phyloP scores from a whole-genome alignment of 192 early-diverging fungal species.

The Coemansia sp. region DNA sequence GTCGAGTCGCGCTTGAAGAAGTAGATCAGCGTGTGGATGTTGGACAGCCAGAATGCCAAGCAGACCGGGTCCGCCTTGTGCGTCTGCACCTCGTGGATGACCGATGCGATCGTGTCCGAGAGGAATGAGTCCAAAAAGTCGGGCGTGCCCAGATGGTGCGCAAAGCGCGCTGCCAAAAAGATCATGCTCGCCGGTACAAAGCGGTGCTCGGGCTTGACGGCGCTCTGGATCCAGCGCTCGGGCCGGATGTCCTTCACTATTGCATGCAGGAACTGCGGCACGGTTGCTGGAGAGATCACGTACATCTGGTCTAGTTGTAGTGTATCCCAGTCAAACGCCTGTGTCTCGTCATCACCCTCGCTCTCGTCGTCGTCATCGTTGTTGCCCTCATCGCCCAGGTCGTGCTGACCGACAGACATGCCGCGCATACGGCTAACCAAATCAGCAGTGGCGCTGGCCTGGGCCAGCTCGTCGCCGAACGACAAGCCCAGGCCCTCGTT shows the following conservation, averaged over 20 bases:
- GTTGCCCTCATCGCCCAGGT: constrained; percentile 28
- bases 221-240: constrained; percentile 44
- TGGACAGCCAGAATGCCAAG: constrained; percentile 80
- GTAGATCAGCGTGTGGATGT: constrained; percentile 74
- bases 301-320: constrained; percentile 92
- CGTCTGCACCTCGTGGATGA: constrained; percentile 49
- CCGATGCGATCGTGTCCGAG: constrained; percentile 50
- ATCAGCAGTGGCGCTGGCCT: background rate
- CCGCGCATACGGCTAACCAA: constrained; percentile 16
- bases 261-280: constrained; percentile 67
- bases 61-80: constrained; percentile 54
- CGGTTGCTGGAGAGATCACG: constrained; percentile 74
- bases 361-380: constrained; percentile 15
- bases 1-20: constrained; percentile 82
- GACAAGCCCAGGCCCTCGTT: constrained; percentile 10
- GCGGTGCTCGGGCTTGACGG: constrained; percentile 43
- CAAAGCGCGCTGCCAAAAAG: constrained; percentile 84
- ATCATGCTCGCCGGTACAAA: constrained; percentile 79
- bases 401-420: constrained; percentile 14
- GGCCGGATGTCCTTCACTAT: constrained; percentile 65
- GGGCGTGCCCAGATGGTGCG: constrained; percentile 66
- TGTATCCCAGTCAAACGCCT: constrained; percentile 69
- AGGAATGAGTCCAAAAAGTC: constrained; percentile 72
- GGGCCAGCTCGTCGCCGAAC: constrained; percentile 11
- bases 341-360: constrained; percentile 26